Evolutionary conservation across 108 stramenopile genomes (phyloP), one percentile per base, ranked within the genome.

Genomic region (Parmales sp.): DNA sequence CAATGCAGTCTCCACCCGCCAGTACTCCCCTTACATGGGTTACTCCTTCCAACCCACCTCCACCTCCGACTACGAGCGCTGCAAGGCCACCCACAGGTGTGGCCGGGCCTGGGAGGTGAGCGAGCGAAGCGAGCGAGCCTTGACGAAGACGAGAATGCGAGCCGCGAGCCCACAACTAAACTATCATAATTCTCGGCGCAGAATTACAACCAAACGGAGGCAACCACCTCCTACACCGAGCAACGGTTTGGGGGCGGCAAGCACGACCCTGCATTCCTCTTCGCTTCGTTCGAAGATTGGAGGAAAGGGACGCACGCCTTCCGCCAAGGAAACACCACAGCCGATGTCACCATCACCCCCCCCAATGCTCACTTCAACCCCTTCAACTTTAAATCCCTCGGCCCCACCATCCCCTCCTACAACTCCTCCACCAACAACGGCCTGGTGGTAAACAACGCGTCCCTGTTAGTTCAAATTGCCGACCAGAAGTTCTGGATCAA

Each of bases 31-130:
- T 9, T 78, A 39, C 69, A 73, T 51, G 71, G 64, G 23, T 74
- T 76, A 68, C 50, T 51, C 65, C 39, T 69, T 13, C 29, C 73
- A 49, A 1, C 16, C 29, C 25, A 72, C 78, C 38, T 75, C 75
- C 26, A 22, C 23, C 20, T 71, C 72, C 41, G 38, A 46, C 48
- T 89, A 90, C 69, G 84, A 86, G 74, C 80, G 86, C 49, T 90
- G 89, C 67, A 88, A 88, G 75, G 84, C 82, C 28, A 85, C 82
- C 1, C 83, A 80, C 48, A 67, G 89, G 38, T 90, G 89, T 50
- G 82, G 78, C 65, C 74, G 85, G 16, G 89, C 78, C 26, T 72
- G 68, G 74, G 72, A 68, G n/a, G n/a, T n/a, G n/a, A n/a, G n/a
- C n/a, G n/a, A n/a, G n/a, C n/a, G n/a, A n/a, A n/a, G n/a, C n/a